These are phyloP conservation scores for Anacardium occidentale DNA, from an alignment of 345 rosid species.

Conservation along the genomic window DNA sequence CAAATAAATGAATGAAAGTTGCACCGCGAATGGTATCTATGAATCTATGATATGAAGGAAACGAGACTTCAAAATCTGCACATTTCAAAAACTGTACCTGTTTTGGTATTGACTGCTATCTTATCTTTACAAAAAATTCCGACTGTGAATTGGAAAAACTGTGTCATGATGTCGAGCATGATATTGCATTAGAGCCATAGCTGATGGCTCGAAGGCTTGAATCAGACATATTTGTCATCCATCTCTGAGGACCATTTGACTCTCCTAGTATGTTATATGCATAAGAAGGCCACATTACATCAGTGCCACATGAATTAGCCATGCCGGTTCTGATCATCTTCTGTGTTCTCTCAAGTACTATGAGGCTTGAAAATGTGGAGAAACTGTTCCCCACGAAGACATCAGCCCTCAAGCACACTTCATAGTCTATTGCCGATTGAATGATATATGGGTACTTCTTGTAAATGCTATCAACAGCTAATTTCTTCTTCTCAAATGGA, in stretches of 20 bases:
- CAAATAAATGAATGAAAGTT: neutral
- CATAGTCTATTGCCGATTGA: slow-evolving; percentile 93
- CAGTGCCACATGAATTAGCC: slow-evolving; percentile 45
- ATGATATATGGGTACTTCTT: slow-evolving; percentile 78
- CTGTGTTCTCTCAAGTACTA: slow-evolving; percentile 87
- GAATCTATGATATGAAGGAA: neutral
- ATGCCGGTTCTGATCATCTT: slow-evolving; percentile 63
- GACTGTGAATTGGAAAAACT: too few relatives aligned
- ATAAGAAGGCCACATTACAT: slow-evolving; percentile 75
- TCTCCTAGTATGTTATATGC: slow-evolving; percentile 77
- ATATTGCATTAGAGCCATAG: slow-evolving; percentile 68
- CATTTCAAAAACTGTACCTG: slow-evolving; percentile 11
- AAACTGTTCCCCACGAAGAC: slow-evolving; percentile 91
- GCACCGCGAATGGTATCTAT: neutral
- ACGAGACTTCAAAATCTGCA: neutral
- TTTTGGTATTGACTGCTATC: neutral
- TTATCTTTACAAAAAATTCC: neutral
- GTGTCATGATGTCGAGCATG: slow-evolving; percentile 50
- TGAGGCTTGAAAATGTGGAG: slow-evolving; percentile 92
- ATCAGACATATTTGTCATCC: slow-evolving; percentile 91
- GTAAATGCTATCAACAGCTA: slow-evolving; percentile 71
- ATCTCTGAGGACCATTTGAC: slow-evolving; percentile 59
- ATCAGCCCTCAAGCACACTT: slow-evolving; percentile 85
- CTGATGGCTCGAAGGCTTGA: slow-evolving; percentile 75
- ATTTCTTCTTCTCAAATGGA: slow-evolving; percentile 82